Conservation (phyloP, 257 asterid species). For the Solanum appendiculatum region DNA sequence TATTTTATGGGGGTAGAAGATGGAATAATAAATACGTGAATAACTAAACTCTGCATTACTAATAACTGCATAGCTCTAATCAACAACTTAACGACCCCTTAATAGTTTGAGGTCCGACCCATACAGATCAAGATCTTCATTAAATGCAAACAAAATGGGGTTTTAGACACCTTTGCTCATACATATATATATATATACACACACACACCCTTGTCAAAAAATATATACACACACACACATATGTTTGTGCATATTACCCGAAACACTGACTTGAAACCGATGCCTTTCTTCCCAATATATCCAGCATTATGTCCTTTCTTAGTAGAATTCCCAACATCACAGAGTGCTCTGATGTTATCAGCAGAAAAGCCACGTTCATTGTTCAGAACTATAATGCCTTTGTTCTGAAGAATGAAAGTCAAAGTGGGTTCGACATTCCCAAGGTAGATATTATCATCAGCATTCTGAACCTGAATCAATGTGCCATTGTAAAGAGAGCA, state of each 20-base stretch:
- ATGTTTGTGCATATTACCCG: constrained; percentile 46
- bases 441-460: constrained; percentile 82
- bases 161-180: too few species aligned
- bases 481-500: background rate
- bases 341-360: constrained; percentile 78
- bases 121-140: background rate
- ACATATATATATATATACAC: too few species aligned
- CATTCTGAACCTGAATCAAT: constrained; percentile 76
- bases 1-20: background rate
- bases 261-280: constrained; percentile 97
- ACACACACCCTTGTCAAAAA: too few species aligned
- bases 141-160: background rate
- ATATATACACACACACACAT: background rate
- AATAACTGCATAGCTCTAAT: background rate
- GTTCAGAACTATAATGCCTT: constrained; percentile 64
- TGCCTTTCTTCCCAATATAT: constrained; percentile 98
- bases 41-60: background rate
- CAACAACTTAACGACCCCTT: background rate
- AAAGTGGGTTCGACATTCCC: constrained; percentile 75
- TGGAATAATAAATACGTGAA: background rate
- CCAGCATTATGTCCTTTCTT: constrained; percentile 59
- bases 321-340: constrained; percentile 95
- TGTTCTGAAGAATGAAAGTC: constrained; percentile 74
- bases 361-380: constrained; percentile 82
- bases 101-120: background rate